Evolutionary conservation across 768 basidiomycete species (phyloP).

Genomic region (Lepiota subincarnata): DNA sequence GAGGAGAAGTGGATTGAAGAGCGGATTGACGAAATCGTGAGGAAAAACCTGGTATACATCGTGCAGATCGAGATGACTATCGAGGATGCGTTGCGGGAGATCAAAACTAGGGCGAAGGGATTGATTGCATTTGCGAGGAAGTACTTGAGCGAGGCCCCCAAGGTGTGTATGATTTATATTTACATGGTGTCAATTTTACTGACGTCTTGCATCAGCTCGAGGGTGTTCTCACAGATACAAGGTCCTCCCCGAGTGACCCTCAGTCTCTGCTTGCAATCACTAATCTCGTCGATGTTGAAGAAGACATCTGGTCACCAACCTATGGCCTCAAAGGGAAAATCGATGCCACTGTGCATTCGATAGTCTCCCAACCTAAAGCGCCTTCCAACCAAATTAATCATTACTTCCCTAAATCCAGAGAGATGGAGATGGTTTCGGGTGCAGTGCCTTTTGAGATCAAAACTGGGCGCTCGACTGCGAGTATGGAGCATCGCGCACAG

Average conservation of each 20-base stretch:
- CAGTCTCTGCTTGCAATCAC: constrained; percentile 66
- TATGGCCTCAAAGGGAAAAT: constrained; percentile 96
- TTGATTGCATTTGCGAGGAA: constrained; percentile 58
- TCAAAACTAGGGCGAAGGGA: constrained; percentile 50
- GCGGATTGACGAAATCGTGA: constrained; percentile 53
- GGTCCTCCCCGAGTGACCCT: constrained; percentile 42
- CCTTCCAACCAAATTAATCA: constrained; percentile 15
- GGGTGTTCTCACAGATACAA: constrained; percentile 66
- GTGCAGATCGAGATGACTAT: constrained; percentile 54
- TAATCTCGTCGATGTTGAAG: constrained; percentile 83
- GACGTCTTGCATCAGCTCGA: constrained; percentile 38
- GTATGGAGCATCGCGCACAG: constrained; percentile 94
- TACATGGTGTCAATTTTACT: not conserved
- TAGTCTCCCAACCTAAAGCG: constrained; percentile 1
- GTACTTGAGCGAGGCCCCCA: constrained; percentile 63
- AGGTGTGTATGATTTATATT: constrained; percentile 37
- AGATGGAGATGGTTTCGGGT: constrained; percentile 23
- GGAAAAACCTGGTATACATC: constrained; percentile 53
- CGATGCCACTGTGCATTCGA: constrained; percentile 70
- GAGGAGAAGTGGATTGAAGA: constrained; percentile 57
- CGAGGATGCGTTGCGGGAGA: constrained; percentile 12
- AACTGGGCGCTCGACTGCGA: constrained; percentile 72
- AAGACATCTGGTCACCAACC: constrained; percentile 95
- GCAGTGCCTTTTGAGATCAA: constrained; percentile 93
- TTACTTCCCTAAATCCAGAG: constrained; percentile 9